phyloP scores from a whole-genome alignment of 2,329 filamentous ascomycete genomes.

The Colletotrichum theobromicola region DNA sequence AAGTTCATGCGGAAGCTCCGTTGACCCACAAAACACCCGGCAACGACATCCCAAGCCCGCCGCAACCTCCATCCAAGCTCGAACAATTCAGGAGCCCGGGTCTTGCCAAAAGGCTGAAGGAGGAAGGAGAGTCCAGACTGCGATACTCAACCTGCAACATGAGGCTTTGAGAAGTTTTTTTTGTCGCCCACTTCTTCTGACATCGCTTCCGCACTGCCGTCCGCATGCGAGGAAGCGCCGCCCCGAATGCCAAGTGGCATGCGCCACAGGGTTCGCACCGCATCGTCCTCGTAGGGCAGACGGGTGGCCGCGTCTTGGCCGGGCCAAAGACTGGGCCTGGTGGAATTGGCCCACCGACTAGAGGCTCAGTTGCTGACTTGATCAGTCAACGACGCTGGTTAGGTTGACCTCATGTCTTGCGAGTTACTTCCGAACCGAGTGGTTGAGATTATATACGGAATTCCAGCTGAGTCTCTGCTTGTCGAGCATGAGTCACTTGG shows the following conservation, averaged over 20 bases:
- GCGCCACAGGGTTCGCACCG: constrained; percentile 1
- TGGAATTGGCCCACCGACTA: not conserved
- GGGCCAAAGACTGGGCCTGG: not conserved
- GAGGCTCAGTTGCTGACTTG: not conserved
- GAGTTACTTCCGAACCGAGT: not conserved
- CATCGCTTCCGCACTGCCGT: not conserved
- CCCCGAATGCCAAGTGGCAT: constrained; percentile 1
- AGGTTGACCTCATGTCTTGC: not conserved
- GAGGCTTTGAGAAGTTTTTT: not conserved
- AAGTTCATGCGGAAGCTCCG: constrained; percentile 3
- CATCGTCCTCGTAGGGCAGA: not conserved
- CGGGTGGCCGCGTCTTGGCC: not conserved
- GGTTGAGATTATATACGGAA: not conserved
- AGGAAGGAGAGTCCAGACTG: not conserved
- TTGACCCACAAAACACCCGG: not conserved
- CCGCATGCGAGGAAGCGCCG: not conserved
- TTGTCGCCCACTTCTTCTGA: not conserved
- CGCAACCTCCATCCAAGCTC: not conserved
- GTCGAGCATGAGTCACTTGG: not conserved
- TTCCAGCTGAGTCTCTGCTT: not conserved
- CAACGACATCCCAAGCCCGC: not conserved
- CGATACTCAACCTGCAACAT: not conserved
- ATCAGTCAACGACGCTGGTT: not conserved
- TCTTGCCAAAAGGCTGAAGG: not conserved
- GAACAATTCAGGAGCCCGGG: not conserved